A percentile compares a stretch with the other conserved stretches of the same genome.
These are phyloP conservation scores for Coemansia sp. DNA, from an alignment of 192 early-diverging fungal genomes.

Conservation along the genomic window DNA sequence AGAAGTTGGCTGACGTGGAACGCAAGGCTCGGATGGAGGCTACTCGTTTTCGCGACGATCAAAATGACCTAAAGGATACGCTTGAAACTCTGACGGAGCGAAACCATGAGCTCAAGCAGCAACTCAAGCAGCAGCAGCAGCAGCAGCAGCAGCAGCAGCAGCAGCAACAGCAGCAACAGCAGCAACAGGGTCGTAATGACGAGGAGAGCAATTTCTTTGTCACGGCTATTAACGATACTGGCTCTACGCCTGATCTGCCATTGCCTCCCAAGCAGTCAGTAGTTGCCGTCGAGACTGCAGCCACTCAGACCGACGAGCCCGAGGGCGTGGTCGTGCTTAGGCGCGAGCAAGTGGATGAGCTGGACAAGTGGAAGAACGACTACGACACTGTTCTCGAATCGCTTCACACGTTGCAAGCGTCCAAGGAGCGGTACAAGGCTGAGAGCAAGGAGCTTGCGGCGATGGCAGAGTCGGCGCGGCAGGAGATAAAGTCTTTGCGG, in stretches of 20 bases:
- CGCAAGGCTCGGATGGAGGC: constrained; percentile 1
- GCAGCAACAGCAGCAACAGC: neutral
- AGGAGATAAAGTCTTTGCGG: constrained; percentile 24
- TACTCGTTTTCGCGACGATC: neutral
- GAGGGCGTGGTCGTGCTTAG: constrained; percentile 10
- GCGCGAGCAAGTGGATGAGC: constrained; percentile 23
- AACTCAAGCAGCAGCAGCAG: constrained; percentile 1
- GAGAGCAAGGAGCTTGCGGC: constrained; percentile 15
- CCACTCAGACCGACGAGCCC: neutral
- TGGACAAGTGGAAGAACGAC: constrained; percentile 22
- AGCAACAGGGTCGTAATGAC: neutral
- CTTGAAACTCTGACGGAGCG: constrained; percentile 34
- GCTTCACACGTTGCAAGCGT: constrained; percentile 16
- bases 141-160: neutral
- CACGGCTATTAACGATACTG: constrained; percentile 28
- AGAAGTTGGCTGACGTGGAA: constrained; percentile 7
- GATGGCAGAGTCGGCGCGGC: constrained; percentile 15
- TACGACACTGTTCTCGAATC: constrained; percentile 18
- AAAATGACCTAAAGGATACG: constrained; percentile 11
- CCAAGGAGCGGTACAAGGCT: constrained; percentile 25
- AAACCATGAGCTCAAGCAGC: constrained; percentile 32
- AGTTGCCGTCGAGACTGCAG: neutral
- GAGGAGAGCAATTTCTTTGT: constrained; percentile 33
- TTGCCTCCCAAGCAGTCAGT: neutral
- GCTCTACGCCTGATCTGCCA: neutral